Conservation (phyloP, 148 eudicot genomes). For the Vaccinium vitisidaea region DNA sequence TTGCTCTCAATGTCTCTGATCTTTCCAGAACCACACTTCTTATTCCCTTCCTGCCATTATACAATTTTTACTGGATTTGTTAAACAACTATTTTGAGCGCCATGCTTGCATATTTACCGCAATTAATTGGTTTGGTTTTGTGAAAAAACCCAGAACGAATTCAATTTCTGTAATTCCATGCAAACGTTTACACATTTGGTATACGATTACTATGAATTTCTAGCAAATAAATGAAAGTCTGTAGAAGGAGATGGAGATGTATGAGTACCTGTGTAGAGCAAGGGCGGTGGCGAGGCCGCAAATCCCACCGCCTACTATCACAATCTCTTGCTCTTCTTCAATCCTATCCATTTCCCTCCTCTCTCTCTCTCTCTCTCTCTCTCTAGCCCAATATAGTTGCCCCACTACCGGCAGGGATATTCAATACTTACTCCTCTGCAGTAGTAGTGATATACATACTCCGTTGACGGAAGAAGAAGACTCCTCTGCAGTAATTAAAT, state of each 20-base stretch:
- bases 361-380: neutral
- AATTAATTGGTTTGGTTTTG: neutral
- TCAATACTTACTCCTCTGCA: too few species aligned
- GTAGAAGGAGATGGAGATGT: neutral
- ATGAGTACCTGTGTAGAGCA: neutral
- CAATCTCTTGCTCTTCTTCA: neutral
- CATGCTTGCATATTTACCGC: neutral
- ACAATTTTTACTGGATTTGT: neutral
- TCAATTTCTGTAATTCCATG: neutral
- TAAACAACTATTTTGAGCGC: neutral
- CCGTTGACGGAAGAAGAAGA: too few species aligned
- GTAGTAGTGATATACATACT: too few species aligned
- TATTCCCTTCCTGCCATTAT: slow-evolving; percentile 29
- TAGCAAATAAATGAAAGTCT: neutral
- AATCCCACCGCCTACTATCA: neutral
- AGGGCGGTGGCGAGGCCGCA: neutral
- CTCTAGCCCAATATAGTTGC: neutral
- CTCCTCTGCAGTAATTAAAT: too few species aligned
- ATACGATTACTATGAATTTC: neutral
- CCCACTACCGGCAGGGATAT: too few species aligned
- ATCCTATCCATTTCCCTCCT: neutral
- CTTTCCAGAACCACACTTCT: slow-evolving; percentile 34
- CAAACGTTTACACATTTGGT: too few species aligned
- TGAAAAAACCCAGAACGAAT: neutral
- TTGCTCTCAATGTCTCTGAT: slow-evolving; percentile 21